These are phyloP conservation scores for Croton setiger DNA, from an alignment of 441 rosid species.

Conservation along the genomic window DNA sequence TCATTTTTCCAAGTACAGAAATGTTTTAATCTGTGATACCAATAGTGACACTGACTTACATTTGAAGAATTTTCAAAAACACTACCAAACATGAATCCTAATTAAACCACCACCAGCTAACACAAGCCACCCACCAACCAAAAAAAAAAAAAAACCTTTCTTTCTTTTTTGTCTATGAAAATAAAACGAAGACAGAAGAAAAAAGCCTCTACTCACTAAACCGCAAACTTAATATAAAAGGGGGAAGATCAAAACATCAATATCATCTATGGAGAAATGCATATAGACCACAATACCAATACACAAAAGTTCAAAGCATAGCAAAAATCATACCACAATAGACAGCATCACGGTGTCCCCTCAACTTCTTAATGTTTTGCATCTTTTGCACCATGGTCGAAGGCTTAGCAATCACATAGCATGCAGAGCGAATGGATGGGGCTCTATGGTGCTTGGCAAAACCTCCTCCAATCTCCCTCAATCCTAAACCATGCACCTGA, in stretches of 20 bases:
- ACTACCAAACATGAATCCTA: background rate
- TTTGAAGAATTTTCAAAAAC: background rate
- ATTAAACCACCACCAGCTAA: too few relatives aligned
- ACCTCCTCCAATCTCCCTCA: constrained; percentile 99
- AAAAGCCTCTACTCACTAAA: constrained; percentile 3
- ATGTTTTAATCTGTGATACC: background rate
- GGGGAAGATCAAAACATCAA: background rate
- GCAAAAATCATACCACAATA: constrained; percentile 76
- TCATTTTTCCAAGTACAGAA: constrained; percentile 2
- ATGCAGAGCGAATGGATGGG: constrained; percentile 85
- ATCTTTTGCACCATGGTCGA: constrained; percentile 90
- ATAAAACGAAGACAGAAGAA: background rate
- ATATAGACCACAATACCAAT: constrained; percentile 8
- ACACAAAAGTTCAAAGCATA: constrained; percentile 21
- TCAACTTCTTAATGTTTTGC: constrained; percentile 80
- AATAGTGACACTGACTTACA: background rate
- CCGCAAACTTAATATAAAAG: background rate
- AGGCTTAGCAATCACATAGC: constrained; percentile 92
- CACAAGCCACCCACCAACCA: too few relatives aligned
- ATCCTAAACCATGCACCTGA: constrained; percentile 80
- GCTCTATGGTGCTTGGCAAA: constrained; percentile 92
- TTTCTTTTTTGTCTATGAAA: too few relatives aligned
- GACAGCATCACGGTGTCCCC: constrained; percentile 98
- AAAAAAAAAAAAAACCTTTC: too few relatives aligned
- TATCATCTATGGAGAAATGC: constrained; percentile 8